These are phyloP conservation scores for Zostera marina DNA, from an alignment of 116 monocot genomes.

Conservation along the genomic window DNA sequence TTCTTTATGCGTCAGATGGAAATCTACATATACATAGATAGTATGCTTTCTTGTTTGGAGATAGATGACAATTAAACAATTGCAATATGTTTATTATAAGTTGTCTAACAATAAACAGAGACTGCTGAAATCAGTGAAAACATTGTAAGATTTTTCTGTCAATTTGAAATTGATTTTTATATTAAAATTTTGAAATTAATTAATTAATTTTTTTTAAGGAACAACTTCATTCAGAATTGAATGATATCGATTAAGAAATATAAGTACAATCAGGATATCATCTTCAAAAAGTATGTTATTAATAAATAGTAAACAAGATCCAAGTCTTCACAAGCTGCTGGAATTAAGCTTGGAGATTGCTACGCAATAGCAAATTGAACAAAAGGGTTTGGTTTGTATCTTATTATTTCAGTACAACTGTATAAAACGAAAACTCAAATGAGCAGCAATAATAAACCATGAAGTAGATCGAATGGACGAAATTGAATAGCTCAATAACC, in stretches of 20 bases:
- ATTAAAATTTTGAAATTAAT: no score
- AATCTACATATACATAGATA: conserved; percentile 1
- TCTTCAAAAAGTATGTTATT: conserved; percentile 7
- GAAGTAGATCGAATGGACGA: not conserved
- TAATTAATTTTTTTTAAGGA: no score
- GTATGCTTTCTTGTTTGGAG: not conserved
- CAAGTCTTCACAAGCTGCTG: conserved; percentile 1
- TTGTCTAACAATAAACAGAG: no score
- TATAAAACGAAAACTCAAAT: conserved; percentile 1
- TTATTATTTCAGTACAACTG: conserved; percentile 2
- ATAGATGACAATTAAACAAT: no score
- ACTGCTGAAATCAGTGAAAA: no score
- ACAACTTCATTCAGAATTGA: no score
- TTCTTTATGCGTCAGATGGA: not conserved
- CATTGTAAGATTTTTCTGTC: no score
- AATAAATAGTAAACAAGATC: not conserved
- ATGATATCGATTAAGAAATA: not conserved
- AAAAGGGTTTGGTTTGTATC: conserved; percentile 1
- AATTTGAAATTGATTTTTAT: no score
- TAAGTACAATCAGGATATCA: not conserved
- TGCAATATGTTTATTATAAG: no score
- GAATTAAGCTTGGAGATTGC: not conserved
- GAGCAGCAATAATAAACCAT: not conserved
- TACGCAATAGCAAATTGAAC: not conserved
- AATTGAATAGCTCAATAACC: conserved; percentile 40